Base-by-base conservation (phyloP, 805 yeast species). In the Candida alai region DNA sequence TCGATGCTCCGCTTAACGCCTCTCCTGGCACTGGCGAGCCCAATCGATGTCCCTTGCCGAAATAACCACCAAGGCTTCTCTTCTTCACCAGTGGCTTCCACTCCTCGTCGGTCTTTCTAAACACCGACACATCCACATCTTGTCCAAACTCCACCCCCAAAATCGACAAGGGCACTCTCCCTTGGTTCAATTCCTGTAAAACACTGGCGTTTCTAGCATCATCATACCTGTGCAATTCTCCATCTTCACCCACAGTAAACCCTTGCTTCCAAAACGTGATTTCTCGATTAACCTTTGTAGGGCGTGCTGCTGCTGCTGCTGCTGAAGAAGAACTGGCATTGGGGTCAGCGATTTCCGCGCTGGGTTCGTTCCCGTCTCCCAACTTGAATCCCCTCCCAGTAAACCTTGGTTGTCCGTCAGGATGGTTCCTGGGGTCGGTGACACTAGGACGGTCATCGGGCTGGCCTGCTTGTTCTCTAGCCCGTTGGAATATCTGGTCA, bases 211-310 rank as follows among this genome's bases (percentile, higher is more conserved):
- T 93, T n/a, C 74, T 78, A 5, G 96, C 96, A 56, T 93, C 97
- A 51, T 90, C 96, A 56, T 88, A 93, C 39, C 93, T 70, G 56
- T 74, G 81, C 36, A 93, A 70, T 16, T 76, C 76, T 2, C 97
- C 97, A 31, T 89, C 96, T 29, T 29, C 32, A 20, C 93, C 97
- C 17, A 93, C 88, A 42, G 87, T 86, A 61, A 93, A 93, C 2
- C 98, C 98, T 51, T 93, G 90, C 47, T 79, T 82, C 98, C 98
- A 93, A 56, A 93, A 90, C 0, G 95, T 86, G 42, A 93, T 82
- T 27, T 84, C 84, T 51, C 97, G 74, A 12, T 73, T 70, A 4
- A 82, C 96, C 39, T 76, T 79, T 24, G 43, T 37, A 5, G 67
- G 67, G 29, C 47, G 94, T 84, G 43, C 90, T 81, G 25, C 83